These are phyloP conservation scores for Aspergillus ibericus DNA, from an alignment of 2,329 filamentous ascomycete genomes.

Conservation along the genomic window DNA sequence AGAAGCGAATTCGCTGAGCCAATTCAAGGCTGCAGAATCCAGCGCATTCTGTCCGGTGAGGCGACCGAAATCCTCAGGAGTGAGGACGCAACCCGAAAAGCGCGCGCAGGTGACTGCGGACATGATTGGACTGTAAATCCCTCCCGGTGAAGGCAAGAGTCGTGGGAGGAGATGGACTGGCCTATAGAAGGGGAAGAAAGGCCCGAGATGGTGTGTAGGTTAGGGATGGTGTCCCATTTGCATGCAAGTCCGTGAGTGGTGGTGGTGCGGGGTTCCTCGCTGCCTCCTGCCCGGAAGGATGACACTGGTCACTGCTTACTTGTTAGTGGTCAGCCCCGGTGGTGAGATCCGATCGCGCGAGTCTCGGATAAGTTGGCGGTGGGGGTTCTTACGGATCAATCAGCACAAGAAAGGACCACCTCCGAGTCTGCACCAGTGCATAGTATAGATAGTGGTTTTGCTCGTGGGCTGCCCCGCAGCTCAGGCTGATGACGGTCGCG, in stretches of 20 bases:
- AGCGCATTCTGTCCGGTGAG: conserved; percentile 22
- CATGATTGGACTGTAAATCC: conserved; percentile 16
- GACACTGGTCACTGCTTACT: neutral
- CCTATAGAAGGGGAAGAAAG: conserved; percentile 10
- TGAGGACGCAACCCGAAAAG: conserved; percentile 7
- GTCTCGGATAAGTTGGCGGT: neutral
- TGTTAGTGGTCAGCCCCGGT: neutral
- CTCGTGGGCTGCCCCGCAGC: neutral
- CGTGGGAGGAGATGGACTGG: neutral
- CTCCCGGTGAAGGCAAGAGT: conserved; percentile 17
- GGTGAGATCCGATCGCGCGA: neutral
- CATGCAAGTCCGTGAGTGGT: conserved; percentile 1
- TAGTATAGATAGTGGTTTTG: no score
- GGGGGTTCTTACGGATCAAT: neutral
- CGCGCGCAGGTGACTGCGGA: neutral
- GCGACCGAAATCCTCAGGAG: conserved; percentile 7
- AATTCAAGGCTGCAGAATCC: conserved; percentile 19
- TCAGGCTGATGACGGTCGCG: neutral
- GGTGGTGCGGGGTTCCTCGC: conserved; percentile 19
- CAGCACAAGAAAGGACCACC: neutral
- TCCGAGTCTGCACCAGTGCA: no score
- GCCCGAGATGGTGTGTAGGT: conserved; percentile 8
- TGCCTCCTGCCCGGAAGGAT: neutral
- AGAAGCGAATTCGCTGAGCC: conserved; percentile 8
- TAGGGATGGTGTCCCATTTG: conserved; percentile 8